A percentile compares a stretch with the other conserved stretches of the same genome.
These are phyloP conservation scores for Setaria viridis DNA, from an alignment of 202 grass and related monocot species.

Conservation along the genomic window DNA sequence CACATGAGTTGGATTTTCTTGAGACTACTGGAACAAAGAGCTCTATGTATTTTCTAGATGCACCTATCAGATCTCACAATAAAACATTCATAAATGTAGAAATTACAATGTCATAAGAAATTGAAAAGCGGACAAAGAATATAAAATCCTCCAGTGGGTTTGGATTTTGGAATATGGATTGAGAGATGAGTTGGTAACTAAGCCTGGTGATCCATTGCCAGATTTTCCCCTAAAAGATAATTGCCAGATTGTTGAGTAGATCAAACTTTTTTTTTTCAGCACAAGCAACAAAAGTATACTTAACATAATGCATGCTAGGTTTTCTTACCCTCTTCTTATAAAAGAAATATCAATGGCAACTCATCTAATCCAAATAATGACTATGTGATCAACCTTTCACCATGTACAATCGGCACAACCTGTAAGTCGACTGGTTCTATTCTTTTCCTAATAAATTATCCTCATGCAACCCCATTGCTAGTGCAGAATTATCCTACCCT, in stretches of 20 bases:
- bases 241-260: conserved; percentile 10
- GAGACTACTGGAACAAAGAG: not conserved
- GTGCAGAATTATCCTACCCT: not conserved
- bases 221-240: not conserved
- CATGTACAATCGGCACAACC: not conserved
- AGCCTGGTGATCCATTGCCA: not conserved
- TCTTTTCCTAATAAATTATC: conserved; percentile 16
- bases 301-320: conserved; percentile 2
- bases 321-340: not conserved
- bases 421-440: not conserved
- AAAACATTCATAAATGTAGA: conserved; percentile 16
- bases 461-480: not conserved
- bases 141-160: not conserved
- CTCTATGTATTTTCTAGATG: not conserved
- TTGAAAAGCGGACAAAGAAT: conserved; percentile 28
- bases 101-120: conserved; percentile 26
- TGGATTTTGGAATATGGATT: conserved; percentile 18
- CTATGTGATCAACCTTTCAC: conserved; percentile 15
- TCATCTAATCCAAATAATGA: conserved; percentile 17
- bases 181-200: not conserved
- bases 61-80: not conserved
- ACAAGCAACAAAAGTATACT: not conserved
- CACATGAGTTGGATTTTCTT: conserved; percentile 13
- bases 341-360: conserved; percentile 2
- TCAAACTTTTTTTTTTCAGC: not conserved